Evolutionary conservation across 768 basidiomycete species (phyloP).

Genomic region (Suillus weaverae): DNA sequence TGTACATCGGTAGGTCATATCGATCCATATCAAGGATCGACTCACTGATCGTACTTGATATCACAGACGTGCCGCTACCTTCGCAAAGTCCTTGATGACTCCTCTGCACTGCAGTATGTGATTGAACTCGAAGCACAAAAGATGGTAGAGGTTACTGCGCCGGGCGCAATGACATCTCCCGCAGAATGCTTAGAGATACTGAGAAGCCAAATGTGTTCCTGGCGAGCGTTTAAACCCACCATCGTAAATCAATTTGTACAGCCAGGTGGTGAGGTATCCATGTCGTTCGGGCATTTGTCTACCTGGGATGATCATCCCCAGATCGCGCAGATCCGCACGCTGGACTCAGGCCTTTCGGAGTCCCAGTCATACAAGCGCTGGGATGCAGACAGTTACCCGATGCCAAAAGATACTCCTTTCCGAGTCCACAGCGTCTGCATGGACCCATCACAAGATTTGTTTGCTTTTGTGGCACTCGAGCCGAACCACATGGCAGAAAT

Average conservation of each 20-base stretch:
- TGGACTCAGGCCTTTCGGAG: neutral
- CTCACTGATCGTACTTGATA: neutral
- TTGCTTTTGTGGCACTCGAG: neutral
- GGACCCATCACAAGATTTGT: neutral
- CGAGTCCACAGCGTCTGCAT: neutral
- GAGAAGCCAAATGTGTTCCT: neutral
- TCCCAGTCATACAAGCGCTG: neutral
- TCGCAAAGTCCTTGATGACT: neutral
- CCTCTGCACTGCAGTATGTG: neutral
- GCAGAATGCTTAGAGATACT: constrained; percentile 1
- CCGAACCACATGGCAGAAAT: constrained; percentile 2
- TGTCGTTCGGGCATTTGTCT: neutral
- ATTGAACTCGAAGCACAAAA: constrained; percentile 5
- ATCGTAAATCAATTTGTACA: neutral
- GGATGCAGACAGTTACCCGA: neutral
- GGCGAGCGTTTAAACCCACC: neutral
- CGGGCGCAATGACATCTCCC: neutral
- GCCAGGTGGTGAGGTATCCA: neutral
- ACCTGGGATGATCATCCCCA: neutral
- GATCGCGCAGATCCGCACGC: neutral
- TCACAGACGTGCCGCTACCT: constrained; percentile 1
- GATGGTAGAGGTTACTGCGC: neutral
- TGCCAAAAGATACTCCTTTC: neutral
- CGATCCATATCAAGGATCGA: neutral
- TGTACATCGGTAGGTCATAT: neutral